phyloP scores from a whole-genome alignment of 306 rosid genomes.

The Vigna unguiculata region DNA sequence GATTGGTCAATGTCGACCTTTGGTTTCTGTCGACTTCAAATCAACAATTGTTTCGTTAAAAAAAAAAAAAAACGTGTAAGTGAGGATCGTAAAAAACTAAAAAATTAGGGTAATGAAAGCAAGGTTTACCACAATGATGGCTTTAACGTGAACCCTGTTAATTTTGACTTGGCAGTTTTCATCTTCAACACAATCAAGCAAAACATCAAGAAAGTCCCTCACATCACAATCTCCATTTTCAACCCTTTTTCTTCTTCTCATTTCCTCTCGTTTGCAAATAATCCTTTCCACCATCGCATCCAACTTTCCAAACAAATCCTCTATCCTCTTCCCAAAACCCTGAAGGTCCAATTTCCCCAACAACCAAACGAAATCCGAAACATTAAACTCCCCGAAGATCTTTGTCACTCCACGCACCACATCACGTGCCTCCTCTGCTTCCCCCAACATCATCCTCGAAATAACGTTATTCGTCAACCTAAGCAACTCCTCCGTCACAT shows the following conservation, averaged over 20 bases:
- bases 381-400: too few species aligned
- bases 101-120: background rate
- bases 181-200: constrained; percentile 47
- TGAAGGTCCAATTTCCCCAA: constrained; percentile 42
- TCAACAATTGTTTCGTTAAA: too few species aligned
- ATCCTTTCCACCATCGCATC: constrained; percentile 55
- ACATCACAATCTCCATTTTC: background rate
- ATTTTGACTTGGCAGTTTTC: constrained; percentile 6
- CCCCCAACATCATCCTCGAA: constrained; percentile 52
- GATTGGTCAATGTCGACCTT: too few species aligned
- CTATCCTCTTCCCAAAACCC: constrained; percentile 50
- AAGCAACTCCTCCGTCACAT: constrained; percentile 41
- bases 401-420: constrained; percentile 44
- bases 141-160: constrained; percentile 23
- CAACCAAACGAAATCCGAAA: constrained; percentile 25
- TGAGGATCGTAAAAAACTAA: too few species aligned
- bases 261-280: constrained; percentile 51
- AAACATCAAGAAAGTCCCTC: constrained; percentile 54
- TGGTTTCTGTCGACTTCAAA: too few species aligned
- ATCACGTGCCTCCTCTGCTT: constrained; percentile 39
- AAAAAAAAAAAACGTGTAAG: too few species aligned
- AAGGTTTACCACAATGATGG: constrained; percentile 22
- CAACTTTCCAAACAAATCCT: constrained; percentile 42
- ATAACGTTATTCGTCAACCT: constrained; percentile 45
- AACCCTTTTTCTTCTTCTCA: constrained; percentile 9